A percentile compares a stretch with the other conserved stretches of the same genome.
These are phyloP conservation scores for Plasmodium knowlesi DNA, from an alignment of 169 alveolate species.

Conservation along the genomic window DNA sequence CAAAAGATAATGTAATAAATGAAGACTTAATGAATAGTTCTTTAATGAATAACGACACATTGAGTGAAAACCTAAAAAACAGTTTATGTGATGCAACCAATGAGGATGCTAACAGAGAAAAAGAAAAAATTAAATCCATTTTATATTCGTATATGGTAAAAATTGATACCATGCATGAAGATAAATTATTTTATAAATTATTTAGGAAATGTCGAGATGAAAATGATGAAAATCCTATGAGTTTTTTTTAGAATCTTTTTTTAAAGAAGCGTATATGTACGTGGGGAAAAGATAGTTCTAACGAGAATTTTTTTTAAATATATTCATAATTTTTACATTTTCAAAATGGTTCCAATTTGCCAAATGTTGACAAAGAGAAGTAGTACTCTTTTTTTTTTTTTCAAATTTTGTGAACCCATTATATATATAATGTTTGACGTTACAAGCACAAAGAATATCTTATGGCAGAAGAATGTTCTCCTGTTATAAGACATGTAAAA, in stretches of 20 bases:
- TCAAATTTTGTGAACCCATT: not conserved
- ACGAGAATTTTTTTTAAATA: not conserved
- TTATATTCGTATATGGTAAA: conserved; percentile 26
- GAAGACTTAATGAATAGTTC: not conserved
- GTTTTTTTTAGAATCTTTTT: conserved; percentile 1
- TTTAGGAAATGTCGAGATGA: conserved; percentile 30
- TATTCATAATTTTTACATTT: not conserved
- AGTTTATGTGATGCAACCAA: not conserved
- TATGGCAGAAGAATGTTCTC: not conserved
- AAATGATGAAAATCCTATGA: conserved; percentile 7
- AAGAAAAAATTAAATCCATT: conserved; percentile 22
- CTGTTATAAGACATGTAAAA: not conserved
- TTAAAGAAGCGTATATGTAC: not conserved
- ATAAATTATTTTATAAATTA: not conserved
- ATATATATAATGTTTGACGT: not conserved
- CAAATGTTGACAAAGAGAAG: not conserved
- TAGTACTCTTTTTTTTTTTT: not conserved
- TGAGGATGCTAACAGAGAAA: conserved; percentile 1
- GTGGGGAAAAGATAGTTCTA: not conserved
- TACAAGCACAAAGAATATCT: not conserved
- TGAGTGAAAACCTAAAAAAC: not conserved
- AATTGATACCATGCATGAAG: conserved; percentile 4
- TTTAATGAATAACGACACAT: not conserved
- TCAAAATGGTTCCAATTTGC: not conserved
- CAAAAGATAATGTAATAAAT: not conserved